These are phyloP conservation scores for Grammothele lineata DNA, from an alignment of 768 basidiomycete genomes.

Conservation along the genomic window DNA sequence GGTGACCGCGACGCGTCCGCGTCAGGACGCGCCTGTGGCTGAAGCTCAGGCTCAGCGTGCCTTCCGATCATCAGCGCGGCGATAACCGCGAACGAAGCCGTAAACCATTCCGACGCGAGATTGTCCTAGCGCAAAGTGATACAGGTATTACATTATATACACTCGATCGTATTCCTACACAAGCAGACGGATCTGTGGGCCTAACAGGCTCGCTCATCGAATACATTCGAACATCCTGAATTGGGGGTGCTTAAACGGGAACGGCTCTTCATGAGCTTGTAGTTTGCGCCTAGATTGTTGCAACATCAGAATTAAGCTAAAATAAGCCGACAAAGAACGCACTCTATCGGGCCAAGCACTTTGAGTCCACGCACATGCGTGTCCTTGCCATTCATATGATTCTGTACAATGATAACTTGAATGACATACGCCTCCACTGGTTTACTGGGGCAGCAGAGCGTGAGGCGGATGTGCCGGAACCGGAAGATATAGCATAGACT, in stretches of 20 bases:
- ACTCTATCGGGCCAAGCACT: conserved; percentile 86
- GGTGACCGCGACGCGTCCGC: too few relatives aligned
- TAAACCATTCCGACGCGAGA: too few relatives aligned
- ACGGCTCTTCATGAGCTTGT: conserved; percentile 57
- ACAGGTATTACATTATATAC: too few relatives aligned
- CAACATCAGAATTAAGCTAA: neutral
- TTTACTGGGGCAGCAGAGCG: conserved; percentile 44
- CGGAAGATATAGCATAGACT: conserved; percentile 29
- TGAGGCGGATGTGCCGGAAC: too few relatives aligned
- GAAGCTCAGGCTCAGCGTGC: too few relatives aligned
- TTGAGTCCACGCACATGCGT: conserved; percentile 92
- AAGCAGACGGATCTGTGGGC: neutral
- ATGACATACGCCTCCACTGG: conserved; percentile 87
- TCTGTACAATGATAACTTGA: conserved; percentile 85
- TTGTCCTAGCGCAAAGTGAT: too few relatives aligned
- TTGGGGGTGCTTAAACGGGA: conserved; percentile 57
- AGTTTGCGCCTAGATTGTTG: conserved; percentile 3
- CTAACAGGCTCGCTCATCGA: conserved; percentile 36
- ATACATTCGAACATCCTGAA: conserved; percentile 81
- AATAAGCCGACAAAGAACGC: too few relatives aligned
- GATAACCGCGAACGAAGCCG: too few relatives aligned
- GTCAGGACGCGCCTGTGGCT: too few relatives aligned
- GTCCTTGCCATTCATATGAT: conserved; percentile 98
- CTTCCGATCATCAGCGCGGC: too few relatives aligned
- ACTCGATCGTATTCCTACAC: too few relatives aligned